Evolutionary conservation across 768 basidiomycete species (phyloP).

Genomic region (Pleurotus tuber-regium): DNA sequence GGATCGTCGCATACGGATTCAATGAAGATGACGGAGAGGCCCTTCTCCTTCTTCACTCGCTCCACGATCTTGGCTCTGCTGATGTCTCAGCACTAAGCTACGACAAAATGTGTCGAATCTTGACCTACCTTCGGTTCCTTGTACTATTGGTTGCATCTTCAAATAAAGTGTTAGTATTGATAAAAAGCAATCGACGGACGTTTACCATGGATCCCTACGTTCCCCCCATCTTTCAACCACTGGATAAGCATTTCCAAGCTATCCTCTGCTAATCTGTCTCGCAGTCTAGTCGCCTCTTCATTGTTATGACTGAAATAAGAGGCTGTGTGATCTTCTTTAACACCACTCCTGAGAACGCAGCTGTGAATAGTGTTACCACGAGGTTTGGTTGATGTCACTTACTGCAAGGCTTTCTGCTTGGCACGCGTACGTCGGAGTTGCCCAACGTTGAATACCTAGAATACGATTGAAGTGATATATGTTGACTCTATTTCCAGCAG

Average conservation of each 20-base stretch:
- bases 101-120: background rate
- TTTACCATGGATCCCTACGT: slow-evolving; percentile 95
- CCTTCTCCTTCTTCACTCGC: slow-evolving; percentile 83
- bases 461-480: background rate
- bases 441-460: slow-evolving; percentile 95
- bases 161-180: background rate
- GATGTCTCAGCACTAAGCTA: background rate
- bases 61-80: slow-evolving; percentile 77
- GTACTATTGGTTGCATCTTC: slow-evolving; percentile 97
- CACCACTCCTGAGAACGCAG: slow-evolving; percentile 58
- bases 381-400: slow-evolving; percentile 16
- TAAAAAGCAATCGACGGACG: slow-evolving; percentile 8
- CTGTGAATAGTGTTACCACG: background rate
- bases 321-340: slow-evolving; percentile 89
- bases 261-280: slow-evolving; percentile 86
- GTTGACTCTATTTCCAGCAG: background rate
- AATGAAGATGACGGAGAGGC: slow-evolving; percentile 87
- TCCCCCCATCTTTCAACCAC: slow-evolving; percentile 94
- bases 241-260: slow-evolving; percentile 92
- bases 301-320: slow-evolving; percentile 90
- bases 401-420: slow-evolving; percentile 75
- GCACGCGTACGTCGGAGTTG: slow-evolving; percentile 89
- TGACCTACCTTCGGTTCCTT: slow-evolving; percentile 57
- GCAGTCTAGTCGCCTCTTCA: slow-evolving; percentile 64
- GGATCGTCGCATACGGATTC: slow-evolving; percentile 96